Conservation (phyloP, 1,139 yeast species). For the Pichia sp. region DNA sequence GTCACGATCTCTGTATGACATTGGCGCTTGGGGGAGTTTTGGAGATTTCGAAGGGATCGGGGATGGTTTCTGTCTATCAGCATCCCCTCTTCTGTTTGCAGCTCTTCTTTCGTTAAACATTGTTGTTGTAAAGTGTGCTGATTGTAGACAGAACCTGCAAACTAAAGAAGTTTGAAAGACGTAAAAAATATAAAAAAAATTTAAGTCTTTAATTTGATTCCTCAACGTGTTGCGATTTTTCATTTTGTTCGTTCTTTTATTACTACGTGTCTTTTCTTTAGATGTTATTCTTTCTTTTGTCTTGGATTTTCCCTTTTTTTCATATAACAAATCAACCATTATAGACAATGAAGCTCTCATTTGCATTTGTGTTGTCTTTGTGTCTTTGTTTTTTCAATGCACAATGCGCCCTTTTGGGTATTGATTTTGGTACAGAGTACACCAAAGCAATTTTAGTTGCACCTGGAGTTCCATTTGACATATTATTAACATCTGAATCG, state of each 20-base stretch:
- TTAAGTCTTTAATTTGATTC: too few species aligned
- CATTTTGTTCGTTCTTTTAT: too few species aligned
- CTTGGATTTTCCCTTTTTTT: constrained; percentile 18
- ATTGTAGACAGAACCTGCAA: too few species aligned
- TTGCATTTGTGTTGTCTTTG: constrained; percentile 1
- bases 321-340: too few species aligned
- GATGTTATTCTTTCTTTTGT: too few species aligned
- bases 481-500: constrained; percentile 83
- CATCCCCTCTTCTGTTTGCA: constrained; percentile 16
- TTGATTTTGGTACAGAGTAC: constrained; percentile 86
- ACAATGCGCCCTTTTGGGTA: constrained; percentile 63
- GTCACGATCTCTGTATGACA: background rate
- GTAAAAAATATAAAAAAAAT: too few species aligned
- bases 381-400: background rate
- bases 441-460: constrained; percentile 87
- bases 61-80: background rate
- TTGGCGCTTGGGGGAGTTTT: background rate
- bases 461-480: constrained; percentile 83
- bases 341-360: background rate
- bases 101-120: constrained; percentile 23
- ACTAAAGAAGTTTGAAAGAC: too few species aligned
- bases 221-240: too few species aligned
- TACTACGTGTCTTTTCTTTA: too few species aligned
- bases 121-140: constrained; percentile 5
- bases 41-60: background rate